Percentiles rank a stretch among this genome's conserved stretches.
Evolutionary conservation across 1,139 yeast genomes (phyloP).

Genomic region (Ogataea hybrid): DNA sequence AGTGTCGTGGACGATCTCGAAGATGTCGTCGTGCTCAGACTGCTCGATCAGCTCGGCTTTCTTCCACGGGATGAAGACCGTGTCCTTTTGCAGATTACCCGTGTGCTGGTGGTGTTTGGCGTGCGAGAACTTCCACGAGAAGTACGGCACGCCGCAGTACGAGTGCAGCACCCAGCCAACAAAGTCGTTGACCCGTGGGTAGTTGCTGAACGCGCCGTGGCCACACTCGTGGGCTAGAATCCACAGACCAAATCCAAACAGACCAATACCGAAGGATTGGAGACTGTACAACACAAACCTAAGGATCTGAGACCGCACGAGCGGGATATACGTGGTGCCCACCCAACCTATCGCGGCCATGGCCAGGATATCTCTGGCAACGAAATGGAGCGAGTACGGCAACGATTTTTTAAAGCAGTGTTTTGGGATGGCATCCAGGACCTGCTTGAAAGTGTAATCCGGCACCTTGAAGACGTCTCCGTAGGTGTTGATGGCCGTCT

Average conservation of each 20-base stretch:
- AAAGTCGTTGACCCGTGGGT: slow-evolving; percentile 63
- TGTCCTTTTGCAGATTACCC: slow-evolving; percentile 76
- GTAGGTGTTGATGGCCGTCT: slow-evolving; percentile 52
- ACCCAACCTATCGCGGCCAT: slow-evolving; percentile 50
- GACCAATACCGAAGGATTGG: slow-evolving; percentile 38
- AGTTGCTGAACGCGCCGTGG: slow-evolving; percentile 80
- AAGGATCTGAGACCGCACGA: slow-evolving; percentile 39
- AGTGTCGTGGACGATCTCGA: slow-evolving; percentile 69
- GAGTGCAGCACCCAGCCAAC: slow-evolving; percentile 86
- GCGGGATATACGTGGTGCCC: slow-evolving; percentile 54
- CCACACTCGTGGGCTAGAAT: slow-evolving; percentile 91
- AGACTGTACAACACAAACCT: slow-evolving; percentile 58
- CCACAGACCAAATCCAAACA: slow-evolving; percentile 80
- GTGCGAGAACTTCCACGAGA: slow-evolving; percentile 83
- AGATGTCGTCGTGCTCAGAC: slow-evolving; percentile 40
- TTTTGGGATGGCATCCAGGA: slow-evolving; percentile 69
- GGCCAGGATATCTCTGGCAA: slow-evolving; percentile 58
- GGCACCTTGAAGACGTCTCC: slow-evolving; percentile 73
- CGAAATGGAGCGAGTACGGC: slow-evolving; percentile 56
- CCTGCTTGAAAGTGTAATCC: slow-evolving; percentile 69
- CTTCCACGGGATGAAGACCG: slow-evolving; percentile 77
- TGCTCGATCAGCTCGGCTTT: slow-evolving; percentile 51
- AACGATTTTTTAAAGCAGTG: slow-evolving; percentile 71
- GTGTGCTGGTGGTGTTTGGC: slow-evolving; percentile 88
- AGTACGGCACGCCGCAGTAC: slow-evolving; percentile 75